phyloP scores from a whole-genome alignment of 1,139 yeast species.

The Suhomyces anneliseae region DNA sequence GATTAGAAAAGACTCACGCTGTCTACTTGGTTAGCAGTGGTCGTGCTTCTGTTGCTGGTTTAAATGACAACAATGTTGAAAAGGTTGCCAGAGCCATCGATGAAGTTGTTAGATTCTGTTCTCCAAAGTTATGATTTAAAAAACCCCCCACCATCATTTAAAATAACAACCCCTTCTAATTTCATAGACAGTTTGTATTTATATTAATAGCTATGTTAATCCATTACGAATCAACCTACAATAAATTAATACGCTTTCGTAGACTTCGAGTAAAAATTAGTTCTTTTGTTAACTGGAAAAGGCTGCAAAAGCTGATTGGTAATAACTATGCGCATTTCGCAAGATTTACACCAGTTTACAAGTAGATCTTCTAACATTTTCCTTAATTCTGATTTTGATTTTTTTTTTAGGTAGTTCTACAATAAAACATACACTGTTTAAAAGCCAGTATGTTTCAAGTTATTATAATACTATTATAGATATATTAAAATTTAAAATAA shows the following conservation, averaged over 20 bases:
- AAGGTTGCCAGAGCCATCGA: conserved; percentile 83
- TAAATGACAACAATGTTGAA: conserved; percentile 76
- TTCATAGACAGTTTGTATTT: not conserved
- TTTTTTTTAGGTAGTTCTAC: not conserved
- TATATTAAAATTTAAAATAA: conserved; percentile 9
- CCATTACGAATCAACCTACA: not conserved
- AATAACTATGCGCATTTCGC: too few species aligned
- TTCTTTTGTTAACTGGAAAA: not conserved
- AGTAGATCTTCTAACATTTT: too few species aligned
- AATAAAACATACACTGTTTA: too few species aligned
- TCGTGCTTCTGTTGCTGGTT: conserved; percentile 92
- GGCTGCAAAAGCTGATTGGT: too few species aligned
- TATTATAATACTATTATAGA: conserved; percentile 6
- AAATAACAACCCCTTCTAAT: not conserved
- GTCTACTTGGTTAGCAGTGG: conserved; percentile 81
- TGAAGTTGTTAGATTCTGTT: conserved; percentile 58
- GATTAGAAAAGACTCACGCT: conserved; percentile 75
- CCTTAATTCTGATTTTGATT: not conserved
- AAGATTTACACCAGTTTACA: not conserved
- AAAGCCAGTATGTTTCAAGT: too few species aligned
- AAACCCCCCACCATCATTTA: not conserved
- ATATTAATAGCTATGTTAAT: not conserved
- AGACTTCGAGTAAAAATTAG: not conserved
- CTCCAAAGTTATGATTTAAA: conserved; percentile 31
- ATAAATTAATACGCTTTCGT: too few species aligned